phyloP scores from a whole-genome alignment of 2,329 filamentous ascomycete genomes.

The Shiraia sp. region DNA sequence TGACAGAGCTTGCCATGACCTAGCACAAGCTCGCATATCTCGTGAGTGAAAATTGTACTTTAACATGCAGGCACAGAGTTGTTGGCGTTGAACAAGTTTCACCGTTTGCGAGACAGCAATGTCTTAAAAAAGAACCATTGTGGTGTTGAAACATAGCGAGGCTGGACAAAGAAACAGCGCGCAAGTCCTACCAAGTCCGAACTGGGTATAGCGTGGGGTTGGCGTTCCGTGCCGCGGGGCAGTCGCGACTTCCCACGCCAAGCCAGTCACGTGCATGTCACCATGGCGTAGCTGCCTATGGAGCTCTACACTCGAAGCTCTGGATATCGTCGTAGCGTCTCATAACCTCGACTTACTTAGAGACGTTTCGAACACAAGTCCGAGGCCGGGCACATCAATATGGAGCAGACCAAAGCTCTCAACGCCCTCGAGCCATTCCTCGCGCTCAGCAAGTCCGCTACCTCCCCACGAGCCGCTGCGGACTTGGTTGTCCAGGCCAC shows the following conservation, averaged over 20 bases:
- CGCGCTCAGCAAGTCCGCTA: slow-evolving; percentile 82
- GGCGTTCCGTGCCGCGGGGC: slow-evolving; percentile 16
- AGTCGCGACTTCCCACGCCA: slow-evolving; percentile 24
- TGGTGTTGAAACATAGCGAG: too few relatives aligned
- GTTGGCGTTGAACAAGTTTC: too few relatives aligned
- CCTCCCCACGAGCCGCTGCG: slow-evolving; percentile 78
- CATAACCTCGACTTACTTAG: not conserved
- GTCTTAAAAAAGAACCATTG: not conserved
- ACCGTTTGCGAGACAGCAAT: too few relatives aligned
- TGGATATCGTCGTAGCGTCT: not conserved
- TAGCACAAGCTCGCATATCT: too few relatives aligned
- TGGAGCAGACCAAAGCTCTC: slow-evolving; percentile 71
- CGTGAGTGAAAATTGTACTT: too few relatives aligned
- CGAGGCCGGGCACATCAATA: slow-evolving; percentile 40
- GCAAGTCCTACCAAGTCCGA: not conserved
- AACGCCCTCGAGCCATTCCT: slow-evolving; percentile 80
- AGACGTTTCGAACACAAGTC: too few relatives aligned
- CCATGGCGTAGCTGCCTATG: slow-evolving; percentile 14
- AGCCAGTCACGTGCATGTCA: too few relatives aligned
- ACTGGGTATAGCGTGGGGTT: slow-evolving; percentile 2
- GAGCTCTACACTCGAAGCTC: not conserved
- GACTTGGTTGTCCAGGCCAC: slow-evolving; percentile 88
- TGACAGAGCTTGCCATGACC: too few relatives aligned
- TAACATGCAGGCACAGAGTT: too few relatives aligned
- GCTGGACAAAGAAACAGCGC: too few relatives aligned